Evolutionary conservation across 2,329 filamentous ascomycete species (phyloP).

Genomic region (Colletotrichum camelliae): DNA sequence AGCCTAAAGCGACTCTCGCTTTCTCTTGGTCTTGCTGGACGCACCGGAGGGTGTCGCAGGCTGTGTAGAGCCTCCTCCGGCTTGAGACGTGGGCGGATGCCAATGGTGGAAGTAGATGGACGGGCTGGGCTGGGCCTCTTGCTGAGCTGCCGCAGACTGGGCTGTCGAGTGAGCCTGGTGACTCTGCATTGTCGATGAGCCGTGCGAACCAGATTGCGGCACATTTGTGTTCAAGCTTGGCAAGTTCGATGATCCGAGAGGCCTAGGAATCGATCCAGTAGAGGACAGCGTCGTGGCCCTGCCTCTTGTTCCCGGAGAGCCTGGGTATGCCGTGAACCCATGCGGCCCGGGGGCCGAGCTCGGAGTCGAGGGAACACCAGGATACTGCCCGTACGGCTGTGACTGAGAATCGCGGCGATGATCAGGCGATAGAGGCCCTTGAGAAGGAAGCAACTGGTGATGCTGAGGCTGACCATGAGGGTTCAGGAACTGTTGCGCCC

Average conservation of each 20-base stretch:
- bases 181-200: constrained; percentile 39
- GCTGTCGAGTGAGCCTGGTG: constrained; percentile 52
- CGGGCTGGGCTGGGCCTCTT: constrained; percentile 70
- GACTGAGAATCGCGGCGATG: constrained; percentile 58
- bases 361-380: constrained; percentile 47
- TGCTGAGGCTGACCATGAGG: constrained; percentile 53
- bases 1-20: constrained; percentile 47
- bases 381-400: constrained; percentile 47
- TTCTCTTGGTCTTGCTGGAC: constrained; percentile 59
- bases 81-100: constrained; percentile 78
- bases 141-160: constrained; percentile 61
- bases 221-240: constrained; percentile 52
- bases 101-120: constrained; percentile 93
- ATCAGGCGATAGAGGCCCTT: constrained; percentile 58
- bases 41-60: constrained; percentile 78
- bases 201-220: constrained; percentile 38
- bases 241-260: constrained; percentile 40
- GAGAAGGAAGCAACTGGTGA: constrained; percentile 56
- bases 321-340: constrained; percentile 51
- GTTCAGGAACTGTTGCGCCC: constrained; percentile 70
- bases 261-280: constrained; percentile 40
- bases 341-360: constrained; percentile 43
- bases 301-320: constrained; percentile 51
- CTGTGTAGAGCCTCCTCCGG: constrained; percentile 64
- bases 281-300: constrained; percentile 55